Conservation (phyloP, 495 filamentous ascomycete species). For the Hyphodiscus hymeniophilus region DNA sequence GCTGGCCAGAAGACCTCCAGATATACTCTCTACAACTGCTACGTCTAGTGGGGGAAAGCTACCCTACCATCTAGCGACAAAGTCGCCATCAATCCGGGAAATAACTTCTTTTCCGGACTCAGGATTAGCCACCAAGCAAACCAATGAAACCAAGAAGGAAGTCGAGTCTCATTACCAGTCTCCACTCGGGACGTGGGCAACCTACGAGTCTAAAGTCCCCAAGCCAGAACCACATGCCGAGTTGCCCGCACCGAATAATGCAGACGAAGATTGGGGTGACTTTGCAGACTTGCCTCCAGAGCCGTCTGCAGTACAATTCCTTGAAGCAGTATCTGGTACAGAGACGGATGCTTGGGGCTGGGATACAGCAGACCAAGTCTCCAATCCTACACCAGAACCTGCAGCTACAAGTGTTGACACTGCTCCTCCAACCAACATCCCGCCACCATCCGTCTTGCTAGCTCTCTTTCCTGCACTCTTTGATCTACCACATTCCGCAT, state of each 20-base stretch:
- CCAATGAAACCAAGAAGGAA: slow-evolving; percentile 23
- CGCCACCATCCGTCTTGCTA: slow-evolving; percentile 77
- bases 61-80: slow-evolving; percentile 36
- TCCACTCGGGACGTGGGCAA: slow-evolving; percentile 41
- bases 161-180: slow-evolving; percentile 27
- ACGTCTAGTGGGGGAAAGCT: slow-evolving; percentile 1
- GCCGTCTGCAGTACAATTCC: slow-evolving; percentile 1
- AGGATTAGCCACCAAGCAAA: slow-evolving; percentile 31
- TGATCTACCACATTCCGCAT: slow-evolving; percentile 38
- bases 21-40: slow-evolving; percentile 9
- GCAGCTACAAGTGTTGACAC: slow-evolving; percentile 5
- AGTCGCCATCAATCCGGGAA: slow-evolving; percentile 42
- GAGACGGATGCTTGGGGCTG: slow-evolving; percentile 24
- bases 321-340: slow-evolving; percentile 13
- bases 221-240: slow-evolving; percentile 20
- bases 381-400: background rate
- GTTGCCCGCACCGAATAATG: slow-evolving; percentile 17
- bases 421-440: slow-evolving; percentile 74
- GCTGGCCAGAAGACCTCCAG: slow-evolving; percentile 4
- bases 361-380: slow-evolving; percentile 18
- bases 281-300: slow-evolving; percentile 40
- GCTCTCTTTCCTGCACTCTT: slow-evolving; percentile 63
- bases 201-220: slow-evolving; percentile 17
- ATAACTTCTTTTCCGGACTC: slow-evolving; percentile 37
- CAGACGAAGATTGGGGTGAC: slow-evolving; percentile 50